Evolutionary conservation across 1,139 yeast genomes (phyloP).

Genomic region (Taphrina deformans): DNA sequence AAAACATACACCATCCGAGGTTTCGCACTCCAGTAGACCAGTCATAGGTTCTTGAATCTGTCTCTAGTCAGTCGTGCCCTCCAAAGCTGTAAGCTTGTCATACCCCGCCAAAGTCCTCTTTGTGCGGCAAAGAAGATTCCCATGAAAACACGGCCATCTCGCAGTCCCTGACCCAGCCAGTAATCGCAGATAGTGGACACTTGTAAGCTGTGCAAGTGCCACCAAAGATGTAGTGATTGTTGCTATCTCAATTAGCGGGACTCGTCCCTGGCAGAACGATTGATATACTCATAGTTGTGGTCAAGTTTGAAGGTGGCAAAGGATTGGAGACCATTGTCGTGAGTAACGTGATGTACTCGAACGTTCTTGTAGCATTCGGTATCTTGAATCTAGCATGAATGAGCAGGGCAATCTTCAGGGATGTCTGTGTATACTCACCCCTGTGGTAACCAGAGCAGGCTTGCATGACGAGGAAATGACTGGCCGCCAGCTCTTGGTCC

Average conservation of each 20-base stretch:
- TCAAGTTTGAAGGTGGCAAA: slow-evolving; percentile 7
- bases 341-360: background rate
- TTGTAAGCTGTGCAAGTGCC: slow-evolving; percentile 10
- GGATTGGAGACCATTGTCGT: background rate
- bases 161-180: background rate
- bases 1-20: slow-evolving; percentile 5
- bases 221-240: background rate
- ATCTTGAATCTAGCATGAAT: slow-evolving; percentile 1
- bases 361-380: slow-evolving; percentile 14
- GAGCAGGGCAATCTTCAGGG: background rate
- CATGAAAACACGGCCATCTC: background rate
- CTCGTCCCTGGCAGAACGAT: background rate
- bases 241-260: background rate
- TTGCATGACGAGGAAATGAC: background rate
- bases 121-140: background rate
- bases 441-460: background rate
- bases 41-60: slow-evolving; percentile 10
- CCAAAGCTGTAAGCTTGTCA: background rate
- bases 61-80: background rate
- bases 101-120: slow-evolving; percentile 3
- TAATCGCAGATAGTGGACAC: background rate
- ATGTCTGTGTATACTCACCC: background rate
- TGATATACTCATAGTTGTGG: background rate
- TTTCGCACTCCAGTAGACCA: slow-evolving; percentile 8
- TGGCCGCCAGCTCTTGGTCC: background rate